Evolutionary conservation across 139 green algal species (phyloP), one percentile per base, ranked within the genome.

Genomic region (Haematococcus lacustris): DNA sequence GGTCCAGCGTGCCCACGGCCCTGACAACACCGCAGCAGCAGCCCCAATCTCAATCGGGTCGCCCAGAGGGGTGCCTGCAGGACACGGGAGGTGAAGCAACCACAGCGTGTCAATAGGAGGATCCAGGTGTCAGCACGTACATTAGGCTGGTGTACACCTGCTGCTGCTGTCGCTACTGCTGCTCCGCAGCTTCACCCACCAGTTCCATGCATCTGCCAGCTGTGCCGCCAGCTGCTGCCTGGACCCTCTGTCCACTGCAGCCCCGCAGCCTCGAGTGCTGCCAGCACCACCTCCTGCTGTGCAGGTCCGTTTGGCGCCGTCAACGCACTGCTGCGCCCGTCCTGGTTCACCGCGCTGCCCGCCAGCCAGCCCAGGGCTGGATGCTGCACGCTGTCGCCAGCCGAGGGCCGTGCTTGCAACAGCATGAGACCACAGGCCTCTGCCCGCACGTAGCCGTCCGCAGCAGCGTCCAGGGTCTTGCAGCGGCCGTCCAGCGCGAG

Each of bases 231-330:
- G 70, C 6, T 35, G 37, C 60, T 75, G 35, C 26, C 38, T 6
- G 47, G 61, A 33, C n/a, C n/a, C n/a, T n/a, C n/a, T n/a, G n/a
- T n/a, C n/a, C n/a, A 21, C 2, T 60, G 5, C 33, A 88, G 17
- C 0, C 43, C 51, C 23, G 86, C 83, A 26, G 68, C 71, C 38
- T 47, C 53, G 66, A 96, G 76, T 0, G 88, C 89, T 13, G 59
- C 41, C 0, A 73, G 71, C 26, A 96, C 83, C 2, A 93, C 91
- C 0, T 79, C 76, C 71, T 96, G 91, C 73, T 97, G 92, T 28
- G 84, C 80, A 2, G 91, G 91, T 3, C 92, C 92, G 66, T 93
- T 96, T 34, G 92, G 92, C 1, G 92, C 92, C 0, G 91, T 97
- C 33, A 97, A 82, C 23, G 84, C 87, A 80, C 82, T 91, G 65